Percentiles rank a stretch among this genome's conserved stretches.
These are phyloP conservation scores for Pseudogymnoascus sp. DNA, from an alignment of 2,329 filamentous ascomycete genomes.

Conservation along the genomic window DNA sequence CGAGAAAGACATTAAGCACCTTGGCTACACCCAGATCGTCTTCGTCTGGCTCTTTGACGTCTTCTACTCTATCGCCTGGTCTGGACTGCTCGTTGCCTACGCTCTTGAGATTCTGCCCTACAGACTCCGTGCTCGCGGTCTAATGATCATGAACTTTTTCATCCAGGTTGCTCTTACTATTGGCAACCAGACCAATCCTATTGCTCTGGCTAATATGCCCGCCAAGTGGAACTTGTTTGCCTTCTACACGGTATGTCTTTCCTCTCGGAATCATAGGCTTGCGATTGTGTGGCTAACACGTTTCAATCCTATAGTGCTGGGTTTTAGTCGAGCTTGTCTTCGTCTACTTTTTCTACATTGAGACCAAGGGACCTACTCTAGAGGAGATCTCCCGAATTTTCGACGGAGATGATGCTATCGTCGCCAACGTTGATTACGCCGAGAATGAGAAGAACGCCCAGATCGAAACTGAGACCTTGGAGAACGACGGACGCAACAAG, in stretches of 20 bases:
- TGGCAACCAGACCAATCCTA: slow-evolving; percentile 52
- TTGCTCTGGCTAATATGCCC: slow-evolving; percentile 54
- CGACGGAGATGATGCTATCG: slow-evolving; percentile 11
- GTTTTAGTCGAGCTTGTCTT: slow-evolving; percentile 38
- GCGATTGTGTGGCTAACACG: slow-evolving; percentile 13
- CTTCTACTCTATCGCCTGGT: slow-evolving; percentile 51
- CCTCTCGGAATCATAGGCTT: not conserved
- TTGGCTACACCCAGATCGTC: slow-evolving; percentile 36
- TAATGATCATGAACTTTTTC: slow-evolving; percentile 59
- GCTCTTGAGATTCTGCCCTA: slow-evolving; percentile 45
- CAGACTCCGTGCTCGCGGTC: slow-evolving; percentile 34
- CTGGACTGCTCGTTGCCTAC: slow-evolving; percentile 49
- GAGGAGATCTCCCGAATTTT: slow-evolving; percentile 7
- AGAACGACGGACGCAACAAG: not conserved
- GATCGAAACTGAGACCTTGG: not conserved
- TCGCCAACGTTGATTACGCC: not conserved
- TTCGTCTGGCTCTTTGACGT: slow-evolving; percentile 44
- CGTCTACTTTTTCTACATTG: slow-evolving; percentile 10
- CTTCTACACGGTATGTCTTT: slow-evolving; percentile 48
- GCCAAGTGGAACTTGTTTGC: slow-evolving; percentile 59
- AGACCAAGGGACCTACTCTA: slow-evolving; percentile 8
- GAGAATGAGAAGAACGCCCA: not conserved
- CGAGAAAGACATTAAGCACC: slow-evolving; percentile 26
- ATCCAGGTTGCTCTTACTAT: slow-evolving; percentile 28
- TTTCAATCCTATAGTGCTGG: slow-evolving; percentile 37